Evolutionary conservation across 805 yeast species (phyloP), one percentile per base, ranked within the genome.

Genomic region (Grigorovia jiainica): DNA sequence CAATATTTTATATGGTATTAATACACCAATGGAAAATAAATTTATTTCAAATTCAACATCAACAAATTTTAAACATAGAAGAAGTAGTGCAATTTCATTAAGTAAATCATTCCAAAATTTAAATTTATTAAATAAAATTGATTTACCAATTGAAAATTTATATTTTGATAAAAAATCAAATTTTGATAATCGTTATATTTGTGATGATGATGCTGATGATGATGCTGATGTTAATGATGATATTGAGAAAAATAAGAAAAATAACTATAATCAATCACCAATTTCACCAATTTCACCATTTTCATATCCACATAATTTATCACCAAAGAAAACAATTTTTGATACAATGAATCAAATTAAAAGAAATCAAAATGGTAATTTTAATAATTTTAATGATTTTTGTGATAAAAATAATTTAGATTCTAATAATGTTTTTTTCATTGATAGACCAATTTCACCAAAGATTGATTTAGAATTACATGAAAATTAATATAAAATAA

Each of bases 271-370:
- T n/a, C n/a, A n/a, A n/a, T n/a, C n/a, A n/a, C n/a, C n/a, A 13
- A 7, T 3, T 11, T 40, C 42, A 7, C 38, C 34, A 27, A 34
- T 40, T 18, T 34, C 38, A 6, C 42, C 42, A n/a, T 18, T 40
- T 15, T 34, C 38, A 20, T 48, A 43, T 36, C 41, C 44, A 11
- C 47, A 48, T 31, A 36, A 42, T 16, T 8, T n/a, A 15, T 49
- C 52, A 3, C 51, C 54, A 19, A 36, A 36, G 4, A 18, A 38
- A 10, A 47, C 51, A 13, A 50, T 50, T 7, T 41, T 34, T 19
- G 46, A 56, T 39, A 55, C 61, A 5, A 50, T 48, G n/a, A 53
- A 54, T 39, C 63, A 59, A 44, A 46, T 58, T 9, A 46, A 54
- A 36, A 54, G 61, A 38, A 59, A 58, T 34, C 44, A 50, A 20